Evolutionary conservation across 2,329 filamentous ascomycete species (phyloP).

Genomic region (Ophiostoma ips): DNA sequence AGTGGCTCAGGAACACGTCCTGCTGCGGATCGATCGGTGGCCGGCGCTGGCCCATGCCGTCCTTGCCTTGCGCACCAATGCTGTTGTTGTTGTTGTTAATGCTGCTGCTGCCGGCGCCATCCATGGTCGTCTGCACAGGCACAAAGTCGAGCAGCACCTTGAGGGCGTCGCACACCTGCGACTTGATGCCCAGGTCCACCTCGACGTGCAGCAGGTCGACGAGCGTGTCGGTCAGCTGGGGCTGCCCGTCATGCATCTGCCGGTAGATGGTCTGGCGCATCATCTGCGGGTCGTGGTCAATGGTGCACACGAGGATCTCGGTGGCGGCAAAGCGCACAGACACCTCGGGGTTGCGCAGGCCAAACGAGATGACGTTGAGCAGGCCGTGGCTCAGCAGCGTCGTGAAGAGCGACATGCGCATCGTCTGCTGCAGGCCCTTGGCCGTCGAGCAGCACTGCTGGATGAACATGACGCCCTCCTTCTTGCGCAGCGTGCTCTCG

Average conservation of each 20-base stretch:
- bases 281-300: conserved; percentile 91
- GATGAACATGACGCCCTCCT: conserved; percentile 90
- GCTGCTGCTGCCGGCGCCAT: conserved; percentile 29
- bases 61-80: too few relatives aligned
- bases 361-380: conserved; percentile 81
- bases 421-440: conserved; percentile 81
- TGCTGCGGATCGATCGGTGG: conserved; percentile 54
- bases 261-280: conserved; percentile 88
- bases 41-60: conserved; percentile 22
- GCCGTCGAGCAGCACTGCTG: conserved; percentile 91
- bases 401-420: conserved; percentile 68
- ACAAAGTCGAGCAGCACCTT: conserved; percentile 79
- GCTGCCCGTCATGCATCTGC: conserved; percentile 74
- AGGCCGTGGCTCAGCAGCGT: conserved; percentile 84
- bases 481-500: conserved; percentile 58
- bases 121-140: conserved; percentile 31
- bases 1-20: conserved; percentile 71
- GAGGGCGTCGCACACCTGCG: conserved; percentile 87
- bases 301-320: conserved; percentile 83
- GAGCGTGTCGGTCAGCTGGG: conserved; percentile 76
- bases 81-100: too few relatives aligned
- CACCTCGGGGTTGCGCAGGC: conserved; percentile 72
- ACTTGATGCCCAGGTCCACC: conserved; percentile 85
- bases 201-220: conserved; percentile 87
- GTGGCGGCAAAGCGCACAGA: conserved; percentile 81